A percentile compares a stretch with the other conserved stretches of the same genome.
Evolutionary conservation across 169 alveolate genomes (phyloP).

Genomic region (Plasmodium gonderi): DNA sequence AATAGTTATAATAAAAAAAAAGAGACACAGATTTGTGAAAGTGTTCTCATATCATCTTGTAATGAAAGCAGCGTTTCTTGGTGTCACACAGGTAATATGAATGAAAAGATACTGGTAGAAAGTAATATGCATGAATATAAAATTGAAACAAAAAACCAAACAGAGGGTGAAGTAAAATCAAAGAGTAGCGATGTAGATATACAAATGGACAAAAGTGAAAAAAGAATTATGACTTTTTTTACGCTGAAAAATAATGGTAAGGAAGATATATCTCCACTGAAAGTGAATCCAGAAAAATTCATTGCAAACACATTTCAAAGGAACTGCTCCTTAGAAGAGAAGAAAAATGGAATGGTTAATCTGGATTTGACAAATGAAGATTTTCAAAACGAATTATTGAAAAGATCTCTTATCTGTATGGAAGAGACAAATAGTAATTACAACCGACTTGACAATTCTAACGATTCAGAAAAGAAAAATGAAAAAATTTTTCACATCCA

Average conservation of each 20-base stretch:
- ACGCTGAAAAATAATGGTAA: neutral
- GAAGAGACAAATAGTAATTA: neutral
- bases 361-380: neutral
- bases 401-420: neutral
- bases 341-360: neutral
- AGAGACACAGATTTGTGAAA: too few relatives aligned
- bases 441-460: neutral
- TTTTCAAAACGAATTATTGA: neutral
- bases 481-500: neutral
- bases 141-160: too few relatives aligned
- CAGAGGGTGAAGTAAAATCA: too few relatives aligned
- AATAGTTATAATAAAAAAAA: too few relatives aligned
- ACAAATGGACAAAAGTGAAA: neutral
- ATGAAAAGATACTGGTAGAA: too few relatives aligned
- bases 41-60: too few relatives aligned
- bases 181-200: neutral
- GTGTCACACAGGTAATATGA: too few relatives aligned
- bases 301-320: neutral
- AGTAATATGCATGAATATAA: too few relatives aligned
- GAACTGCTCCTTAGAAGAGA: neutral
- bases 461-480: neutral
- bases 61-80: too few relatives aligned
- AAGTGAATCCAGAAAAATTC: neutral
- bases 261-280: neutral
- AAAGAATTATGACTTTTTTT: neutral